Evolutionary conservation across 1,284 basidiomycete genomes (phyloP).

Genomic region (Austropuccinia psidii): DNA sequence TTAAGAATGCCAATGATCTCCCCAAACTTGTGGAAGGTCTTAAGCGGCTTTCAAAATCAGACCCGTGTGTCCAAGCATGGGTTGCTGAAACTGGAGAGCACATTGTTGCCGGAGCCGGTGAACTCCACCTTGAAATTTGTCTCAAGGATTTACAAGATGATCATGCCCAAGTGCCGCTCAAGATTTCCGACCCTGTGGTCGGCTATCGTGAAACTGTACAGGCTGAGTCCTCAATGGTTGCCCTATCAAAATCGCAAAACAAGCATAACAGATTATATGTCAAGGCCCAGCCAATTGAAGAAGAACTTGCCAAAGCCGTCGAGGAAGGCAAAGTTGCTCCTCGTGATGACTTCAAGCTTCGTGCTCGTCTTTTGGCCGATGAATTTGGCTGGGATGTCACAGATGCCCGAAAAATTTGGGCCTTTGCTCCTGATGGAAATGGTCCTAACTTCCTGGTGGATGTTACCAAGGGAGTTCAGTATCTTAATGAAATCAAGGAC

Average conservation of each 20-base stretch:
- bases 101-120: conserved; percentile 98
- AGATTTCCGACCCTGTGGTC: conserved; percentile 98
- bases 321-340: conserved; percentile 76
- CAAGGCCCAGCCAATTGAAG: conserved; percentile 85
- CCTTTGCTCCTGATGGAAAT: conserved; percentile 97
- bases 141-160: conserved; percentile 99
- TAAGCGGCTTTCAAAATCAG: conserved; percentile 99
- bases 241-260: conserved; percentile 99
- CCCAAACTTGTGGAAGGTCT: conserved; percentile 99
- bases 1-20: conserved; percentile 98
- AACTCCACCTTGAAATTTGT: conserved; percentile 98
- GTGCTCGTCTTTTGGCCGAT: conserved; percentile 92
- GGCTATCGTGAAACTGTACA: conserved; percentile 97
- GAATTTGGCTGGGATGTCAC: conserved; percentile 98
- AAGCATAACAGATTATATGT: conserved; percentile 99
- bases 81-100: conserved; percentile 91
- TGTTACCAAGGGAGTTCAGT: conserved; percentile 97
- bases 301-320: conserved; percentile 89
- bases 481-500: conserved; percentile 92
- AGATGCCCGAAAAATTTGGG: conserved; percentile 99
- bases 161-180: conserved; percentile 97
- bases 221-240: conserved; percentile 88
- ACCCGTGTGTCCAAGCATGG: conserved; percentile 97
- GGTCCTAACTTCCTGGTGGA: conserved; percentile 96
- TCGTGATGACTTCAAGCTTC: conserved; percentile 95